Conservation (phyloP, 129 eudicot species). For the Sambucus nigra region DNA sequence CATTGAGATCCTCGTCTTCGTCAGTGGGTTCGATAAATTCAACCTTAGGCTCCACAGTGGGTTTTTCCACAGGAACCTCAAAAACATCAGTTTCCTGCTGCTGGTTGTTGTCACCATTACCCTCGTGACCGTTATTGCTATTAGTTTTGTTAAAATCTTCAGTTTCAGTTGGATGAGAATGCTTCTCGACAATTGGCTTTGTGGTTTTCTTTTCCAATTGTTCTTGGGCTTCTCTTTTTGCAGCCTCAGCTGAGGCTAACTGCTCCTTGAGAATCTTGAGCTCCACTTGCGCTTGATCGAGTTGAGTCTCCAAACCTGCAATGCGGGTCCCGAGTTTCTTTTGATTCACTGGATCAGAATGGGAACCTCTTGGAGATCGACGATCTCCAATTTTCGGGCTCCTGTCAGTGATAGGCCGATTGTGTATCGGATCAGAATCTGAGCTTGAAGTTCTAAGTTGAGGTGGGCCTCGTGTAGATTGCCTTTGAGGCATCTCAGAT, state of each 20-base stretch:
- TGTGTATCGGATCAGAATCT: constrained; percentile 58
- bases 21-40: constrained; percentile 14
- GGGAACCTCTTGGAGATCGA: constrained; percentile 49
- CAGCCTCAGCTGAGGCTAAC: constrained; percentile 59
- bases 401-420: constrained; percentile 38
- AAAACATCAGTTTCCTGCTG: constrained; percentile 71
- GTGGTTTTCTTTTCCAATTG: constrained; percentile 42
- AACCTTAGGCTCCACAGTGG: constrained; percentile 16
- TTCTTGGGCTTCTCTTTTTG: constrained; percentile 71
- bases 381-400: constrained; percentile 53
- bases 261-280: constrained; percentile 67
- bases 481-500: constrained; percentile 55
- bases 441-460: constrained; percentile 59
- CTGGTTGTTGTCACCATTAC: constrained; percentile 26
- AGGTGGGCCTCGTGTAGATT: constrained; percentile 43
- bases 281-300: constrained; percentile 81
- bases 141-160: constrained; percentile 14
- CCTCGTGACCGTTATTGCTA: constrained; percentile 16
- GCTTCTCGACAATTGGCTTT: constrained; percentile 22
- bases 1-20: constrained; percentile 23
- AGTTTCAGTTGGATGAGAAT: constrained; percentile 21
- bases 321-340: constrained; percentile 88
- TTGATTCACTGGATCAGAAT: constrained; percentile 45
- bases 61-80: constrained; percentile 60
- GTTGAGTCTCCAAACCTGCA: constrained; percentile 81